Percentiles rank a stretch among this genome's conserved stretches.
Conservation (phyloP, 2,329 filamentous ascomycete species). For the Penicillium hesseltinei region DNA sequence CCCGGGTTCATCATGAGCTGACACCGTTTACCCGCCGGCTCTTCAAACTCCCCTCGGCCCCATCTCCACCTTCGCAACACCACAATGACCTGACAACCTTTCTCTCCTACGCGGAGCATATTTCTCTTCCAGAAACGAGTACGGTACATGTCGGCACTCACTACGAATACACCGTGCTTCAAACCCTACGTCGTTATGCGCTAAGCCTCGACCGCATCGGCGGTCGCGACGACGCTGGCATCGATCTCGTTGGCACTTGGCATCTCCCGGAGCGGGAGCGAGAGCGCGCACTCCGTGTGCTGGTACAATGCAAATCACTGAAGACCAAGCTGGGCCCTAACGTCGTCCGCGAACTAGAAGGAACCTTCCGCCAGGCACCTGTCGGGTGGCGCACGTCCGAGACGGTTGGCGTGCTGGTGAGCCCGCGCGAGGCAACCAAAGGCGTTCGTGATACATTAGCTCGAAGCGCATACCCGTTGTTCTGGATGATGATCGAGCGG, state of each 20-base stretch:
- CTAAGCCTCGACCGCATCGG: constrained; percentile 45
- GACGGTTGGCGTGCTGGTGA: constrained; percentile 70
- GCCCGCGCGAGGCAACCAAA: constrained; percentile 68
- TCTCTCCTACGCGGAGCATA: constrained; percentile 41
- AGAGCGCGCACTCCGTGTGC: constrained; percentile 38
- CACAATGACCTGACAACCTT: constrained; percentile 42
- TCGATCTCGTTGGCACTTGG: constrained; percentile 50
- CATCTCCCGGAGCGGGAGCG: constrained; percentile 36
- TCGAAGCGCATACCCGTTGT: constrained; percentile 67
- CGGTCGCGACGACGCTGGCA: constrained; percentile 47
- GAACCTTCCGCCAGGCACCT: constrained; percentile 72
- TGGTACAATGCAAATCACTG: constrained; percentile 49
- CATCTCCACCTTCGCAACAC: constrained; percentile 33
- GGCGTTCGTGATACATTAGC: constrained; percentile 73
- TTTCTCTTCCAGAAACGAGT: constrained; percentile 35
- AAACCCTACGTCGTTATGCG: constrained; percentile 40
- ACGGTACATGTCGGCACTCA: constrained; percentile 46
- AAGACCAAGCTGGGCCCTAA: constrained; percentile 45
- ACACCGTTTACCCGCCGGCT: constrained; percentile 36
- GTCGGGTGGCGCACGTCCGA: constrained; percentile 65
- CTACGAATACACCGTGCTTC: constrained; percentile 48
- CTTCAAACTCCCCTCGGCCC: constrained; percentile 37
- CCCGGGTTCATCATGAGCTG: constrained; percentile 11
- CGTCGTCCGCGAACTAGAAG: constrained; percentile 52
- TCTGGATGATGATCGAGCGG: constrained; percentile 53